Evolutionary conservation across 768 basidiomycete species (phyloP).

Genomic region (Phylloporus arenicola): DNA sequence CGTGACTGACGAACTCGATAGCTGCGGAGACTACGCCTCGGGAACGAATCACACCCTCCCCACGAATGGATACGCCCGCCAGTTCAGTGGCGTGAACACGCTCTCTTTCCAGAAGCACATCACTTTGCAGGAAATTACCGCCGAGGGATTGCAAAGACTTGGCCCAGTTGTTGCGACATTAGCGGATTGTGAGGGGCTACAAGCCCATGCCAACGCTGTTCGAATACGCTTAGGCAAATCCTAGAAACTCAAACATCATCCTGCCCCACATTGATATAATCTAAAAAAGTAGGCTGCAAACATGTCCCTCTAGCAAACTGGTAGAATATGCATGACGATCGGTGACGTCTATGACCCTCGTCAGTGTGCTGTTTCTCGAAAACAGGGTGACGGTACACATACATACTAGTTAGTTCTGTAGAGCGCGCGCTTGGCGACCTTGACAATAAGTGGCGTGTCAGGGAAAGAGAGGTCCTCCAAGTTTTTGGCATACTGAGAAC

Average conservation of each 20-base stretch:
- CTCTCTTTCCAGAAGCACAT: conserved; percentile 98
- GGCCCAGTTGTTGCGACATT: conserved; percentile 87
- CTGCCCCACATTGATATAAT: background rate
- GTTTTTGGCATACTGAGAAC: conserved; percentile 74
- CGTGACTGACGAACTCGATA: conserved; percentile 29
- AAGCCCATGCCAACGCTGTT: conserved; percentile 95
- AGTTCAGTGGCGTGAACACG: conserved; percentile 98
- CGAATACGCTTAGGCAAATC: conserved; percentile 58
- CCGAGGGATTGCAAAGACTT: conserved; percentile 65
- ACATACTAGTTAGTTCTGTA: conserved; percentile 73
- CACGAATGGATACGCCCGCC: conserved; percentile 93
- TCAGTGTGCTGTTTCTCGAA: conserved; percentile 14
- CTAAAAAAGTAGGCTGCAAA: conserved; percentile 1
- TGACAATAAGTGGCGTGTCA: conserved; percentile 82
- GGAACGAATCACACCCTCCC: conserved; percentile 98
- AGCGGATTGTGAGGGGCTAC: conserved; percentile 91
- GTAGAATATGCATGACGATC: conserved; percentile 9
- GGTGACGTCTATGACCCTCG: conserved; percentile 17
- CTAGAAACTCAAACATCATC: conserved; percentile 2
- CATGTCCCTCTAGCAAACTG: conserved; percentile 7
- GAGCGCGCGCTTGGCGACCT: conserved; percentile 90
- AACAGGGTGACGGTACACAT: conserved; percentile 8
- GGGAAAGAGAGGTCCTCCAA: conserved; percentile 93
- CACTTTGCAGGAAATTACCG: conserved; percentile 89
- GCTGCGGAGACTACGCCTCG: conserved; percentile 97